Conservation (phyloP, 225 moss, liverwort and hornwort genomes). For the Ulota crispa region DNA sequence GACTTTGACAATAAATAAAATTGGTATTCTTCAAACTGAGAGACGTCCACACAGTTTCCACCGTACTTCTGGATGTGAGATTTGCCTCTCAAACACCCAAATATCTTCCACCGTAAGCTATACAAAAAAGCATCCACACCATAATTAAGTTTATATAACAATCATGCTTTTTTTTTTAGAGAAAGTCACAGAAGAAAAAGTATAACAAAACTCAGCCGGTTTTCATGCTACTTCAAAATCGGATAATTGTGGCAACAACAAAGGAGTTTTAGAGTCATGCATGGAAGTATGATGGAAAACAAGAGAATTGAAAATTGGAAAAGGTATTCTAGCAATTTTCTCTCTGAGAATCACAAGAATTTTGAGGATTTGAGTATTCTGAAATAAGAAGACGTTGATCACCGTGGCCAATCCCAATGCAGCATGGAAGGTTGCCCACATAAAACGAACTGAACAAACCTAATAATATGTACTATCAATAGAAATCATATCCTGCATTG, state of each 20-base stretch:
- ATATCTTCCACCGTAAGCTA: constrained; percentile 86
- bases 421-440: too few species aligned
- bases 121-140: background rate
- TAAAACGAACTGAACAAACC: background rate
- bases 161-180: background rate
- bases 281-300: too few species aligned
- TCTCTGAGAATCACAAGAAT: too few species aligned
- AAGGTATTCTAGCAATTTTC: too few species aligned
- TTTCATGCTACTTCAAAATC: too few species aligned
- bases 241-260: too few species aligned
- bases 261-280: too few species aligned
- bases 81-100: constrained; percentile 92
- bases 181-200: background rate
- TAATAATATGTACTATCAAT: background rate
- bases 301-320: too few species aligned
- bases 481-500: background rate
- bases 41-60: constrained; percentile 86
- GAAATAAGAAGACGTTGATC: too few species aligned
- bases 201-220: too few species aligned
- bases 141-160: background rate
- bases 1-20: background rate
- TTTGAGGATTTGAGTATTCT: too few species aligned
- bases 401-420: too few species aligned
- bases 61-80: constrained; percentile 64
- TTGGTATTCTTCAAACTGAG: constrained; percentile 24